phyloP scores from a whole-genome alignment of 345 rosid genomes.

The Eucalyptus regnans region DNA sequence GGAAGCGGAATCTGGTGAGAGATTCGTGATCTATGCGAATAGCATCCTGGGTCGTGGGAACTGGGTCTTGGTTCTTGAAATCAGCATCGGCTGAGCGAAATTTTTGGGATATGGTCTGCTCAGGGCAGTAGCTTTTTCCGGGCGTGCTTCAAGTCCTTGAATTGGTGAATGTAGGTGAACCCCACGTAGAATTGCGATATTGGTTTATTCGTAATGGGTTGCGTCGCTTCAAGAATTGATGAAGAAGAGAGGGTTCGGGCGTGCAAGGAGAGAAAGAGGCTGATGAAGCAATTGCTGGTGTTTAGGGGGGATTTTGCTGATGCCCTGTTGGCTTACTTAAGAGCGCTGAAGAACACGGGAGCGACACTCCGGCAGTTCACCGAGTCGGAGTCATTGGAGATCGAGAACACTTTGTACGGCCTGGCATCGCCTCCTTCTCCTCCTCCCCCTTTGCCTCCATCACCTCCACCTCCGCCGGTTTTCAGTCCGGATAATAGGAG shows the following conservation, averaged over 20 bases:
- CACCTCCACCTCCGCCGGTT: constrained; percentile 74
- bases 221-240: constrained; percentile 71
- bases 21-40: neutral
- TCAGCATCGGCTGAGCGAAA: neutral
- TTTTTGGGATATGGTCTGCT: neutral
- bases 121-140: neutral
- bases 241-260: constrained; percentile 61
- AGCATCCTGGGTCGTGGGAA: neutral
- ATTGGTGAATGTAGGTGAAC: neutral
- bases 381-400: constrained; percentile 68
- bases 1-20: neutral
- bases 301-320: constrained; percentile 73
- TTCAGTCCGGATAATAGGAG: constrained; percentile 47
- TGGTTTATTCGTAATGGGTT: constrained; percentile 46
- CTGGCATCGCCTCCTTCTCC: constrained; percentile 41
- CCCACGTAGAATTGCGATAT: neutral
- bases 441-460: constrained; percentile 70
- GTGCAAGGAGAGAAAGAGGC: constrained; percentile 77
- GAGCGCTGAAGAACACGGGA: constrained; percentile 78
- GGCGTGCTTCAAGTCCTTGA: neutral
- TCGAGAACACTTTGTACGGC: constrained; percentile 26
- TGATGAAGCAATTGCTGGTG: constrained; percentile 60
- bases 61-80: neutral
- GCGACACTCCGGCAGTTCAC: constrained; percentile 88
- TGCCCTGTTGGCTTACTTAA: constrained; percentile 65